Evolutionary conservation across 225 moss, liverwort and hornwort species (phyloP).

Genomic region (Physcomitrellopsis africana): DNA sequence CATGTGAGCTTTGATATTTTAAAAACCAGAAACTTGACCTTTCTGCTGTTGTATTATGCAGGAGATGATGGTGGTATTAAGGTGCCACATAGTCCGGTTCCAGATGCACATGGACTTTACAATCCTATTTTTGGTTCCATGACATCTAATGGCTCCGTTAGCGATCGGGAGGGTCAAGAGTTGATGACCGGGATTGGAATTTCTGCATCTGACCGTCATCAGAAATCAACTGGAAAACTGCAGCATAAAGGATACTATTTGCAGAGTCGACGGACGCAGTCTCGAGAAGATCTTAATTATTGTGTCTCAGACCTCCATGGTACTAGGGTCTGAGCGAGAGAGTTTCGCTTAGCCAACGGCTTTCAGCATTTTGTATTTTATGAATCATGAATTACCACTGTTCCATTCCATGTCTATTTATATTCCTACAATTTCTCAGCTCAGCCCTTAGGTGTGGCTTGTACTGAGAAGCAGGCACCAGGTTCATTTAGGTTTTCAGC

Average conservation of each 20-base stretch:
- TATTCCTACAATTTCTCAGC: background rate
- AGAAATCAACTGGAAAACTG: conserved; percentile 53
- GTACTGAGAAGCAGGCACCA: too few species aligned
- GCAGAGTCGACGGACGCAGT: conserved; percentile 61
- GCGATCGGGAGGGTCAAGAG: conserved; percentile 46
- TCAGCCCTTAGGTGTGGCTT: background rate
- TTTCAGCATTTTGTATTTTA: conserved; percentile 37
- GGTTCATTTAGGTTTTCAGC: too few species aligned
- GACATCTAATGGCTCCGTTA: conserved; percentile 39
- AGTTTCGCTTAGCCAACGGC: background rate
- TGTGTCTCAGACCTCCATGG: conserved; percentile 49
- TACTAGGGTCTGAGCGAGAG: conserved; percentile 46
- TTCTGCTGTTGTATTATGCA: conserved; percentile 18
- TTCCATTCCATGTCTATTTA: conserved; percentile 6
- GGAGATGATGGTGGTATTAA: conserved; percentile 50
- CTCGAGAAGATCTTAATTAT: conserved; percentile 65
- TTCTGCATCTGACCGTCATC: conserved; percentile 54
- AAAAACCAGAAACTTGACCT: background rate
- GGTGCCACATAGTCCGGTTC: conserved; percentile 62
- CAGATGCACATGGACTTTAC: conserved; percentile 45
- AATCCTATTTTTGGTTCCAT: conserved; percentile 54
- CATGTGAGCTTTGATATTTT: background rate
- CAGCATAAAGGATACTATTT: conserved; percentile 53
- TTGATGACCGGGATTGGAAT: conserved; percentile 43
- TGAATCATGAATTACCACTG: conserved; percentile 32